A percentile compares a stretch with the other conserved stretches of the same genome.
phyloP scores from a whole-genome alignment of 2,329 filamentous ascomycete genomes.

The Magnaporthales sp. region DNA sequence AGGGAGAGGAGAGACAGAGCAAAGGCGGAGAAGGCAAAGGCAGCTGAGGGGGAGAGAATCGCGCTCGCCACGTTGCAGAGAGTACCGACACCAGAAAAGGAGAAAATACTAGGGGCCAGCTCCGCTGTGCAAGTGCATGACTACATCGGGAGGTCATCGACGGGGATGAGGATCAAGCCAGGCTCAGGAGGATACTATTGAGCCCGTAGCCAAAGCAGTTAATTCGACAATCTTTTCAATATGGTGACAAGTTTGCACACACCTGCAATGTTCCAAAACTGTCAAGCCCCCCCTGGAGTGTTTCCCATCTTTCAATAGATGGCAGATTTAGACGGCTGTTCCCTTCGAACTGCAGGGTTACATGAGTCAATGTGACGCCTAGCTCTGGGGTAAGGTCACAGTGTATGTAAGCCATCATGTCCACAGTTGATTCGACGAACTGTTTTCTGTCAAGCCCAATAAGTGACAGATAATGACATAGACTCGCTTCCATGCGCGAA shows the following conservation, averaged over 20 bases:
- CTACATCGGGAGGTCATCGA: slow-evolving; percentile 1
- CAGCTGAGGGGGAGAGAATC: slow-evolving; percentile 2
- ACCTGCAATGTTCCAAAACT: not conserved
- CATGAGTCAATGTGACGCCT: not conserved
- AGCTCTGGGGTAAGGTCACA: not conserved
- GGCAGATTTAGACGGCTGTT: not conserved
- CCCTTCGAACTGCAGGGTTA: not conserved
- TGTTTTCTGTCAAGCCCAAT: not conserved
- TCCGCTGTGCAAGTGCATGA: slow-evolving; percentile 5
- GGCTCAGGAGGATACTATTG: not conserved
- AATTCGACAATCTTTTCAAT: not conserved
- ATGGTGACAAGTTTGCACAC: not conserved
- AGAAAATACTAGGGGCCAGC: not conserved
- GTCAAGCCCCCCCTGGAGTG: not conserved
- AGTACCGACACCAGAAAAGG: not conserved
- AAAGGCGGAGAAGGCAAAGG: slow-evolving; percentile 2
- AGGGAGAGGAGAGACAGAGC: not conserved
- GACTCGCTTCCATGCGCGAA: not conserved
- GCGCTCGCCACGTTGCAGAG: slow-evolving; percentile 4
- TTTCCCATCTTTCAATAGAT: not conserved
- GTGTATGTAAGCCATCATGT: not conserved
- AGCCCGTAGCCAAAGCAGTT: not conserved
- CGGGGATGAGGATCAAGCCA: slow-evolving; percentile 3
- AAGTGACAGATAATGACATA: not conserved
- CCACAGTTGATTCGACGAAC: not conserved